Evolutionary conservation across 2,329 filamentous ascomycete genomes (phyloP).

Genomic region (Lachnellula occidentalis): DNA sequence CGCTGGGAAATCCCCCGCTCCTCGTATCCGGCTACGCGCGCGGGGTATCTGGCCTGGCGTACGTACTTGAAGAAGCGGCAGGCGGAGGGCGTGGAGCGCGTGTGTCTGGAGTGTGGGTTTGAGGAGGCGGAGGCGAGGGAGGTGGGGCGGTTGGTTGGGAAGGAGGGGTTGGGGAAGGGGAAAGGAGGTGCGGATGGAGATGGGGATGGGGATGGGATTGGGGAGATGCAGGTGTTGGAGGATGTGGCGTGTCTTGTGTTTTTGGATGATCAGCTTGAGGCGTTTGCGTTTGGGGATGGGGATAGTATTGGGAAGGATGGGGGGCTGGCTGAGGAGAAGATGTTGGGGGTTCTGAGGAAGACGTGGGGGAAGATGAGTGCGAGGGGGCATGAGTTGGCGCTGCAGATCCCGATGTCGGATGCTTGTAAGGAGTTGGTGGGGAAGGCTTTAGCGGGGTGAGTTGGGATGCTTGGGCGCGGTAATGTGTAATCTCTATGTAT

Average conservation of each 20-base stretch:
- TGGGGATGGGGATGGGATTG: constrained; percentile 31
- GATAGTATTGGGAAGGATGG: constrained; percentile 38
- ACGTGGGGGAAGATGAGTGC: constrained; percentile 73
- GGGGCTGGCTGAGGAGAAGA: constrained; percentile 70
- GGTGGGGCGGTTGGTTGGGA: constrained; percentile 68
- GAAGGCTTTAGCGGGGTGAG: constrained; percentile 49
- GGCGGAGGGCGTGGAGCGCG: constrained; percentile 51
- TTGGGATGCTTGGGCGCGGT: background rate
- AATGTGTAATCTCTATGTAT: too few species aligned
- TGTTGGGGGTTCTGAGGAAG: constrained; percentile 64
- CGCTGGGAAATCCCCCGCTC: constrained; percentile 76
- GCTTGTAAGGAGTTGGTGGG: constrained; percentile 55
- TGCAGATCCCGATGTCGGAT: constrained; percentile 60
- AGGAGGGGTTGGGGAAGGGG: constrained; percentile 60
- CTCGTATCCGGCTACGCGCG: constrained; percentile 66
- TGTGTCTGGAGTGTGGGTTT: constrained; percentile 41
- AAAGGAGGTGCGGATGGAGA: too few species aligned
- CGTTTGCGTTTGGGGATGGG: constrained; percentile 42
- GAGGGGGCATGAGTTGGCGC: constrained; percentile 56
- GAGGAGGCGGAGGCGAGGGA: constrained; percentile 49
- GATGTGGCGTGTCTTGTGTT: constrained; percentile 86
- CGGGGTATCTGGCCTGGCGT: constrained; percentile 78
- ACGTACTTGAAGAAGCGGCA: constrained; percentile 68
- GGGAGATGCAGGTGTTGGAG: constrained; percentile 71
- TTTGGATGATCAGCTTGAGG: constrained; percentile 79